Percentiles rank a stretch among this genome's conserved stretches.
Evolutionary conservation across 495 filamentous ascomycete genomes (phyloP).

Genomic region (Barbatosphaeria neglecta): DNA sequence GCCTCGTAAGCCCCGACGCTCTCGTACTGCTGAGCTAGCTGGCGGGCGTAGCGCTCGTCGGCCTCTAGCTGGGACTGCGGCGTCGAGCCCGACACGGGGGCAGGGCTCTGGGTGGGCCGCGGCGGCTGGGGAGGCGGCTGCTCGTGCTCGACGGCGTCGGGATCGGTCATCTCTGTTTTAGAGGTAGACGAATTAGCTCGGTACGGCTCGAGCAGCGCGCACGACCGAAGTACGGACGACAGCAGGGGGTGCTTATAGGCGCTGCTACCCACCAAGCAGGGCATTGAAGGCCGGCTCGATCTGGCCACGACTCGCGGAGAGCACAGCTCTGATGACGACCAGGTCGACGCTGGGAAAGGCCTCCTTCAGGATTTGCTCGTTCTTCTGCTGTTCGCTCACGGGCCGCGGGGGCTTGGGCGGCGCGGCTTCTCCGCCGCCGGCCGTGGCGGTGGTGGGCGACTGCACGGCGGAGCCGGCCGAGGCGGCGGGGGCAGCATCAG

Average conservation of each 20-base stretch:
- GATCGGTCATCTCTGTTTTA: conserved; percentile 77
- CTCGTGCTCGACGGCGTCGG: conserved; percentile 61
- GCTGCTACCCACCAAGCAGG: conserved; percentile 53
- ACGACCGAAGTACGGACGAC: no score
- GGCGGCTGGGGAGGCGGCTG: conserved; percentile 57
- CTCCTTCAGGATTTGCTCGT: conserved; percentile 80
- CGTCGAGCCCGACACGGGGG: conserved; percentile 39
- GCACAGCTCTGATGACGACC: conserved; percentile 74
- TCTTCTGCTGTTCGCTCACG: conserved; percentile 65
- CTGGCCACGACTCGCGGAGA: conserved; percentile 72
- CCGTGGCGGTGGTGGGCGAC: conserved; percentile 20
- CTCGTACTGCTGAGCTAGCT: conserved; percentile 85
- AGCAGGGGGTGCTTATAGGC: no score
- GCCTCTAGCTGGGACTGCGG: conserved; percentile 71
- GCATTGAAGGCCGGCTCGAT: conserved; percentile 96
- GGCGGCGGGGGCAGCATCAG: no score
- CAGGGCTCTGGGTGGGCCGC: conserved; percentile 38
- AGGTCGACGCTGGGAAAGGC: conserved; percentile 82
- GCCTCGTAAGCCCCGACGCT: conserved; percentile 41
- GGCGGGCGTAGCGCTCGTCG: conserved; percentile 87
- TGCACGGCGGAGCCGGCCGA: conserved; percentile 27
- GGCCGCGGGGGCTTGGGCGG: conserved; percentile 87
- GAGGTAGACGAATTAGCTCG: conserved; percentile 8
- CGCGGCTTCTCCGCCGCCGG: conserved; percentile 41
- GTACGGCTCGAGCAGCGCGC: not conserved